phyloP scores from a whole-genome alignment of 192 early-diverging fungal genomes.

The Coemansia sp. region DNA sequence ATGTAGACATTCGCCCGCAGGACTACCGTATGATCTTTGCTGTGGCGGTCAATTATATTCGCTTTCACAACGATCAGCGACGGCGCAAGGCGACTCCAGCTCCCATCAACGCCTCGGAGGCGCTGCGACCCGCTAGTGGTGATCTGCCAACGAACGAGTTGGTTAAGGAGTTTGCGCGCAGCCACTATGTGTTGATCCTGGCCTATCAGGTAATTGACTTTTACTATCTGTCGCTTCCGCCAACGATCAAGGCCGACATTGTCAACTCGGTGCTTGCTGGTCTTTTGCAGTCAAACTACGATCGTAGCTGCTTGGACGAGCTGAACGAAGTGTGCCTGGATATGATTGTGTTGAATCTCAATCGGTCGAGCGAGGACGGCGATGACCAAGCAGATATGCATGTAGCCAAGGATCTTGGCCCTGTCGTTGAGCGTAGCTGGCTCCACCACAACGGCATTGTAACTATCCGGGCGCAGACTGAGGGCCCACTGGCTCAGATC shows the following conservation, averaged over 20 bases:
- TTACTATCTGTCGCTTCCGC: conserved; percentile 84
- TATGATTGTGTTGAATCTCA: conserved; percentile 83
- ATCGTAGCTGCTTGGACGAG: conserved; percentile 69
- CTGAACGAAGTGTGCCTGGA: conserved; percentile 92
- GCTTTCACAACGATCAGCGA: conserved; percentile 50
- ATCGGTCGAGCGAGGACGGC: conserved; percentile 30
- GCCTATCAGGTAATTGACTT: conserved; percentile 90
- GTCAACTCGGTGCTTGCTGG: conserved; percentile 80
- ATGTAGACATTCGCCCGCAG: conserved; percentile 74
- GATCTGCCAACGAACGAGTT: conserved; percentile 2
- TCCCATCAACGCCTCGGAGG: neutral
- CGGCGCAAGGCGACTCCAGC: conserved; percentile 27
- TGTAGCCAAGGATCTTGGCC: conserved; percentile 43
- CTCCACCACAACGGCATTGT: conserved; percentile 85
- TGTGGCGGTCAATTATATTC: conserved; percentile 88
- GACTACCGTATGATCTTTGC: conserved; percentile 90
- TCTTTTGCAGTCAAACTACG: conserved; percentile 65
- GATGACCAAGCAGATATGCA: conserved; percentile 50
- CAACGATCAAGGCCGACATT: conserved; percentile 73
- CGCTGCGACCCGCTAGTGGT: neutral
- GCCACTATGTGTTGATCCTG: conserved; percentile 84
- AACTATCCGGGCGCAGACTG: conserved; percentile 69
- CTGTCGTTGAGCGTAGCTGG: conserved; percentile 69
- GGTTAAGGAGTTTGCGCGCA: conserved; percentile 55
- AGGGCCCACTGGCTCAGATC: conserved; percentile 77